Evolutionary conservation across 805 yeast genomes (phyloP).

Genomic region (Starmerella kuoi): DNA sequence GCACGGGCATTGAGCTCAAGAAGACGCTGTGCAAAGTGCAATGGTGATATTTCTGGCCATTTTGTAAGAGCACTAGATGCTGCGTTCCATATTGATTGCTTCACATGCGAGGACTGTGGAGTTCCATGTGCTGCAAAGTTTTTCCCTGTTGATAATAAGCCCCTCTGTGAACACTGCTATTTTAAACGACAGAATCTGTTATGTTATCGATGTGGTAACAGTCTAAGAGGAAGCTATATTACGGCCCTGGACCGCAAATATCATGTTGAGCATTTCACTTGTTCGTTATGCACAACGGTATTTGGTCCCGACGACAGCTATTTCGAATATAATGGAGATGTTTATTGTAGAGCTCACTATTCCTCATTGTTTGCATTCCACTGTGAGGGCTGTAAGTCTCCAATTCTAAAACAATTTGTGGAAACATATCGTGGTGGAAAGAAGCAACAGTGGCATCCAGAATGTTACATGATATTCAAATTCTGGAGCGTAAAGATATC

Average conservation of each 20-base stretch:
- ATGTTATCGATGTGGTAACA: slow-evolving; percentile 76
- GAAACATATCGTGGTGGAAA: slow-evolving; percentile 84
- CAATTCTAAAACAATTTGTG: slow-evolving; percentile 88
- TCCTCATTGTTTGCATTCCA: slow-evolving; percentile 73
- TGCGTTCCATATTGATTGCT: slow-evolving; percentile 78
- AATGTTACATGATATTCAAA: slow-evolving; percentile 94
- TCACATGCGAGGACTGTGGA: slow-evolving; percentile 75
- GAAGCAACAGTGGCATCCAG: slow-evolving; percentile 97
- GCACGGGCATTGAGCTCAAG: slow-evolving; percentile 9
- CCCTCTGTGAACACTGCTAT: slow-evolving; percentile 85
- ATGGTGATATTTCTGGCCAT: slow-evolving; percentile 48
- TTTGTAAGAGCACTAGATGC: slow-evolving; percentile 73
- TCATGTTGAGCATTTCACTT: slow-evolving; percentile 90
- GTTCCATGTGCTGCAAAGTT: slow-evolving; percentile 72
- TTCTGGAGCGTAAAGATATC: slow-evolving; percentile 85
- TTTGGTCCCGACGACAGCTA: slow-evolving; percentile 88
- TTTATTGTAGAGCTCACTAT: slow-evolving; percentile 87
- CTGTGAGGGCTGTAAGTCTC: slow-evolving; percentile 87
- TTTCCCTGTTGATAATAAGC: slow-evolving; percentile 59
- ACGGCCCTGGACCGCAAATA: slow-evolving; percentile 86
- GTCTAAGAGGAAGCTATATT: slow-evolving; percentile 82
- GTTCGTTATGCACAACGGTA: slow-evolving; percentile 71
- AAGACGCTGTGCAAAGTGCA: slow-evolving; percentile 40
- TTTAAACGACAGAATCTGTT: slow-evolving; percentile 72
- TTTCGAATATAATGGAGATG: slow-evolving; percentile 69